Conservation (phyloP, 441 rosid species). For the Syzygium malaccense region DNA sequence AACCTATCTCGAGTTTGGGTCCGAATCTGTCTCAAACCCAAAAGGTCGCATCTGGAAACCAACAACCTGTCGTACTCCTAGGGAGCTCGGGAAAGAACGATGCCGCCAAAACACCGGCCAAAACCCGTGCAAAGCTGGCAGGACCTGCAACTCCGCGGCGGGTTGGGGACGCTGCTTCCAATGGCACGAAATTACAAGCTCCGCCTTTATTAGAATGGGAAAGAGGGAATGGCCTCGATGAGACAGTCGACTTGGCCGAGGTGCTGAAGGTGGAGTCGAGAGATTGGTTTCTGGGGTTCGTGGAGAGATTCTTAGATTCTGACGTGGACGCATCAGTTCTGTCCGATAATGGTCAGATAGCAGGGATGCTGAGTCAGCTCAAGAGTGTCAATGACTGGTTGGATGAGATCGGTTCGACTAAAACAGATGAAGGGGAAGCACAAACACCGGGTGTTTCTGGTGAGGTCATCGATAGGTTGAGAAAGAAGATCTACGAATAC, state of each 20-base stretch:
- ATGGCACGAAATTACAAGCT: slow-evolving; percentile 32
- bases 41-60: slow-evolving; percentile 24
- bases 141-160: slow-evolving; percentile 66
- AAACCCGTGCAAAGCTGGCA: slow-evolving; percentile 54
- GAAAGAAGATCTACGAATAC: slow-evolving; percentile 93
- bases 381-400: slow-evolving; percentile 37
- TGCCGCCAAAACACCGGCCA: slow-evolving; percentile 39
- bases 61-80: slow-evolving; percentile 42
- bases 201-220: slow-evolving; percentile 66
- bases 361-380: slow-evolving; percentile 12
- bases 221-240: slow-evolving; percentile 60
- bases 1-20: slow-evolving; percentile 9
- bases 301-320: slow-evolving; percentile 81
- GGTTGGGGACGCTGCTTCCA: slow-evolving; percentile 34
- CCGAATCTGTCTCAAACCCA: slow-evolving; percentile 21
- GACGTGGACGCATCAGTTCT: slow-evolving; percentile 46
- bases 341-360: slow-evolving; percentile 54
- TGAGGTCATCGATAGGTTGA: slow-evolving; percentile 59
- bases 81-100: slow-evolving; percentile 46
- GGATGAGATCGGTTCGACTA: slow-evolving; percentile 54
- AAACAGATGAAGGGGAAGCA: slow-evolving; percentile 40
- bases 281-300: slow-evolving; percentile 89
- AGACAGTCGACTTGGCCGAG: slow-evolving; percentile 71
- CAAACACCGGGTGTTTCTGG: slow-evolving; percentile 42
- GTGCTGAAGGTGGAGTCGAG: slow-evolving; percentile 65